These are phyloP conservation scores for Colletotrichum lindemuthianum DNA, from an alignment of 2,329 filamentous ascomycete species.

Conservation along the genomic window DNA sequence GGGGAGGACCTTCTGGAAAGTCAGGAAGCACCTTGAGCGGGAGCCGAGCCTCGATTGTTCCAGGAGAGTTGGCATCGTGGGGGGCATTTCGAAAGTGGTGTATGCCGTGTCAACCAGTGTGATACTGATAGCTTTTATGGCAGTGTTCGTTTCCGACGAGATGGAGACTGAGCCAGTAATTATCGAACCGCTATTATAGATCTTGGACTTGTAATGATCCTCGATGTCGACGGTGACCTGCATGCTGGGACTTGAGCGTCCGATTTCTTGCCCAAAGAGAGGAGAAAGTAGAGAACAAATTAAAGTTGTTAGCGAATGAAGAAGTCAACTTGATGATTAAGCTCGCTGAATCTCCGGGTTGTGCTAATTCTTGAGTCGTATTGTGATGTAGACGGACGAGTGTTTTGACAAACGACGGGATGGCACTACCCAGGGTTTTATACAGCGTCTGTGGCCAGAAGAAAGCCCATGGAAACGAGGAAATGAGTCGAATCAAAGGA, in stretches of 20 bases:
- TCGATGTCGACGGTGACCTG: slow-evolving; percentile 60
- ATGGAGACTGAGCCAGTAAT: slow-evolving; percentile 60
- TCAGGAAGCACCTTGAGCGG: slow-evolving; percentile 63
- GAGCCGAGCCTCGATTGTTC: slow-evolving; percentile 53
- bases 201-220: slow-evolving; percentile 63
- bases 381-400: no score
- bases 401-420: no score
- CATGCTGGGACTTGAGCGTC: slow-evolving; percentile 35
- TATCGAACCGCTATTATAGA: slow-evolving; percentile 64
- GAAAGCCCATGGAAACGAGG: background rate
- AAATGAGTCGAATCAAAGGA: background rate
- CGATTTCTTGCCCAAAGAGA: slow-evolving; percentile 27
- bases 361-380: no score
- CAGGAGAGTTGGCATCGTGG: slow-evolving; percentile 43
- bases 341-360: no score
- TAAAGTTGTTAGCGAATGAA: no score
- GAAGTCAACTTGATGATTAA: no score
- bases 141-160: slow-evolving; percentile 54
- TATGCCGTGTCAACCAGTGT: slow-evolving; percentile 60
- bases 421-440: no score
- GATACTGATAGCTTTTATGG: slow-evolving; percentile 63
- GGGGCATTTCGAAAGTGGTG: slow-evolving; percentile 62
- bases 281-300: background rate
- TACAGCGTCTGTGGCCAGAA: no score
- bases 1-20: slow-evolving; percentile 59